A percentile compares a stretch with the other conserved stretches of the same genome.
Evolutionary conservation across 305 asterid species (phyloP).

Genomic region (Caryopteris hybrid): DNA sequence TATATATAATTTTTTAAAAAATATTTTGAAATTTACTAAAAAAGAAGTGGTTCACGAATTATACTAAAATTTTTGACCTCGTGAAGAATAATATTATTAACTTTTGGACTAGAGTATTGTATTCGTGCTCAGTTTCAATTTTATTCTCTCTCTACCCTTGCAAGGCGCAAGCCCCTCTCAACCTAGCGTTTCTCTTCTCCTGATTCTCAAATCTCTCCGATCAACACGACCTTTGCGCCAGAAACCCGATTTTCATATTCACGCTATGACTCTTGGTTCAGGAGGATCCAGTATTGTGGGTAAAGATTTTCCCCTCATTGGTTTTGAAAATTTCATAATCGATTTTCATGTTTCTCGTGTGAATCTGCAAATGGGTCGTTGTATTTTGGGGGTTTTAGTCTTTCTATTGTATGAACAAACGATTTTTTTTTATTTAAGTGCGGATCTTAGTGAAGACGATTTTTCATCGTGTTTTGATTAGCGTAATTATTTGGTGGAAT

Average conservation of each 20-base stretch:
- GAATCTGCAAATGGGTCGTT: constrained; percentile 15
- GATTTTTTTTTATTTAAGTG: not conserved
- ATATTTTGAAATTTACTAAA: too few species aligned
- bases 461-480: not conserved
- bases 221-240: constrained; percentile 11
- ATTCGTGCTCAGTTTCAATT: not conserved
- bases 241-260: not conserved
- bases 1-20: too few species aligned
- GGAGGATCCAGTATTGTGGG: constrained; percentile 56
- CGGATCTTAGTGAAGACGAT: constrained; percentile 6
- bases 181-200: constrained; percentile 13
- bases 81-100: too few species aligned
- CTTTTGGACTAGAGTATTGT: not conserved
- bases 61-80: too few species aligned
- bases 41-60: too few species aligned
- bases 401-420: not conserved
- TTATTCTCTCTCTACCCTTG: not conserved
- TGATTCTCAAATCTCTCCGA: constrained; percentile 21
- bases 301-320: constrained; percentile 10
- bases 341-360: not conserved
- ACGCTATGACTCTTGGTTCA: constrained; percentile 47
- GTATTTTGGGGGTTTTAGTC: constrained; percentile 8
- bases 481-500: not conserved
- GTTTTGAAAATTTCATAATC: not conserved
- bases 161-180: constrained; percentile 3